These are phyloP conservation scores for Tetracentron sinense DNA, from an alignment of 164 flowering plant species.

Conservation along the genomic window DNA sequence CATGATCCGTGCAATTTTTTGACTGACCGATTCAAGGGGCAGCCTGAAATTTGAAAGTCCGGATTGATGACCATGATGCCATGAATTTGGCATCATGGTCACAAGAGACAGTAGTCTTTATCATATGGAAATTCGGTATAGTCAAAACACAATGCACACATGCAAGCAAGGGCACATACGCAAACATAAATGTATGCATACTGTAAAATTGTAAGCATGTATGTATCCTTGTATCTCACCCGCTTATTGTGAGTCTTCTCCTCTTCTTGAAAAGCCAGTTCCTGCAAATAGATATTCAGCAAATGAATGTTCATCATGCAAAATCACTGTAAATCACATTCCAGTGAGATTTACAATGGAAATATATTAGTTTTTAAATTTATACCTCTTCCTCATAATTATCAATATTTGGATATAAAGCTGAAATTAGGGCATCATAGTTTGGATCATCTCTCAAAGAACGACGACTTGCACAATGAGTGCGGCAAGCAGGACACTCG, in stretches of 20 bases:
- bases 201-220: background rate
- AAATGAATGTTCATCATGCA: constrained; percentile 11
- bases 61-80: no score
- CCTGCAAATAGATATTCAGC: constrained; percentile 42
- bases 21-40: background rate
- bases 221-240: constrained; percentile 28
- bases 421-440: constrained; percentile 72
- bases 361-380: background rate
- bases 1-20: no score
- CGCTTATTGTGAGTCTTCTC: constrained; percentile 71
- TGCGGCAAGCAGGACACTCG: constrained; percentile 98
- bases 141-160: background rate
- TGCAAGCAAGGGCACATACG: background rate
- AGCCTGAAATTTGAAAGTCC: background rate
- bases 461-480: constrained; percentile 99
- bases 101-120: background rate
- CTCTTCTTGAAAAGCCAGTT: constrained; percentile 75
- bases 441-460: constrained; percentile 96
- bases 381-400: constrained; percentile 84
- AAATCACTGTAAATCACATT: background rate
- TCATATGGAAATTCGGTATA: background rate
- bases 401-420: constrained; percentile 75
- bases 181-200: background rate
- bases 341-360: background rate
- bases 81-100: background rate